Conservation (phyloP, 2,329 filamentous ascomycete species). For the Blastomyces emzantsi region DNA sequence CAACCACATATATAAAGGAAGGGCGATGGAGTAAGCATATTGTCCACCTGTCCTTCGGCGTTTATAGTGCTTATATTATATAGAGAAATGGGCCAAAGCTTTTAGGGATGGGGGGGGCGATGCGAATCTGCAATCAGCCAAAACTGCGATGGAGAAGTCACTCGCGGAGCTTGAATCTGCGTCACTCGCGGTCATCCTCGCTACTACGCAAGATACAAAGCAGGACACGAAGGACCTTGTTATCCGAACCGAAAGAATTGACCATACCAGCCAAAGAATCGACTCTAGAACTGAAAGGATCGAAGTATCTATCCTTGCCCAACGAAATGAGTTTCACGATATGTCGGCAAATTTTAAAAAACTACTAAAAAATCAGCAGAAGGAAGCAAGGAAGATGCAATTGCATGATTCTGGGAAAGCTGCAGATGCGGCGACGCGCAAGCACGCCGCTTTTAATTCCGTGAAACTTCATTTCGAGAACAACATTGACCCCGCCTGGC, state of each 20-base stretch:
- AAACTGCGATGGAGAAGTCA: background rate
- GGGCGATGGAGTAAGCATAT: background rate
- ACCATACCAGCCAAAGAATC: slow-evolving; percentile 2
- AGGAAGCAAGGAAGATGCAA: background rate
- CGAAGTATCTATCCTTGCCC: background rate
- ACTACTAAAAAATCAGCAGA: background rate
- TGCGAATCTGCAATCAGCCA: background rate
- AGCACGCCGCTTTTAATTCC: background rate
- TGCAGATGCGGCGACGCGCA: background rate
- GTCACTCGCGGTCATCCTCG: slow-evolving; percentile 2
- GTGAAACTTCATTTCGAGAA: slow-evolving; percentile 3
- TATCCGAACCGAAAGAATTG: background rate
- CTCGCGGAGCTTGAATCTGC: slow-evolving; percentile 1
- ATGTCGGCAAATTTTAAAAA: slow-evolving; percentile 3
- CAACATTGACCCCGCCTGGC: slow-evolving; percentile 2
- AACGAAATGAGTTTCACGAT: background rate
- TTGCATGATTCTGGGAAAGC: background rate
- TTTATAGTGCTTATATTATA: background rate
- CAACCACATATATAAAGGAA: slow-evolving; percentile 1
- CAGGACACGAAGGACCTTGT: background rate
- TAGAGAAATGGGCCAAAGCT: background rate
- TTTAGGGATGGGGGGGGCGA: background rate
- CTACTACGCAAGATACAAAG: background rate
- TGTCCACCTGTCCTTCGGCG: background rate
- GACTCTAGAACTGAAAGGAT: slow-evolving; percentile 2